phyloP scores from a whole-genome alignment of 2,329 filamentous ascomycete species.

The Davidsoniella australis region DNA sequence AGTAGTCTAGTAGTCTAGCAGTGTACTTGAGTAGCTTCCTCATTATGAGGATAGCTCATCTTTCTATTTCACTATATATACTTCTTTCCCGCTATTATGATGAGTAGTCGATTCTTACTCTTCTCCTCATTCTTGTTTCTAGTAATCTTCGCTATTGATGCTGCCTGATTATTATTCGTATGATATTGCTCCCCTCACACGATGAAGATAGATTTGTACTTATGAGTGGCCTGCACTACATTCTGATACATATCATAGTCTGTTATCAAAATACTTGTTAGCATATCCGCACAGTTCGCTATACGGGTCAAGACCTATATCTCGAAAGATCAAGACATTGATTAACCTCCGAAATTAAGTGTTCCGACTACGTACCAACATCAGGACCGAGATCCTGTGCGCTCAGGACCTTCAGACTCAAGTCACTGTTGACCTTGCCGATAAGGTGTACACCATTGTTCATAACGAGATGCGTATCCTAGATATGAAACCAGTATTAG shows the following conservation, averaged over 20 bases:
- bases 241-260: conserved; percentile 61
- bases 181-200: background rate
- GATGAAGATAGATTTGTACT: conserved; percentile 59
- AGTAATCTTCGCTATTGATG: no score
- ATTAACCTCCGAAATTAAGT: background rate
- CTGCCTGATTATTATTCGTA: no score
- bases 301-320: background rate
- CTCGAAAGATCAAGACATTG: background rate
- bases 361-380: conserved; percentile 40
- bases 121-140: no score
- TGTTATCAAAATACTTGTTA: conserved; percentile 20
- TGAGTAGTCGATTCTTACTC: no score
- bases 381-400: conserved; percentile 50
- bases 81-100: no score
- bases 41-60: no score
- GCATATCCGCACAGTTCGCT: background rate
- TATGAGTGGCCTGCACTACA: conserved; percentile 62
- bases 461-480: conserved; percentile 55
- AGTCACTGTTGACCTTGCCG: conserved; percentile 60
- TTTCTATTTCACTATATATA: no score
- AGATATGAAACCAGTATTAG: background rate
- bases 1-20: no score
- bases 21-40: no score
- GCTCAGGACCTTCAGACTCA: conserved; percentile 52
- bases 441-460: conserved; percentile 61